These are phyloP conservation scores for Trichomonas vaginalis DNA, from an alignment of 208 protist genomes.

Conservation along the genomic window DNA sequence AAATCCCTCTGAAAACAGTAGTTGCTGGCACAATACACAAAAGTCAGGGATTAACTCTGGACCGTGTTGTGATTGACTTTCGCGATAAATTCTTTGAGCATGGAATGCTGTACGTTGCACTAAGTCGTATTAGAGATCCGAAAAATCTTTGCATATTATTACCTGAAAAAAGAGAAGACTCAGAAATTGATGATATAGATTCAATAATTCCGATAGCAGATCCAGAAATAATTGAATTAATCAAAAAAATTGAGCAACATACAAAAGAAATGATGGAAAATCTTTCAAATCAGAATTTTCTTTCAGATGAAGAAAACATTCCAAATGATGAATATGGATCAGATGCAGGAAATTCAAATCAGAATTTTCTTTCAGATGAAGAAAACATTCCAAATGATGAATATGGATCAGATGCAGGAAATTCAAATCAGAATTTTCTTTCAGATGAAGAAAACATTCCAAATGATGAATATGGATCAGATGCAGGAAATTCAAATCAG, in stretches of 20 bases:
- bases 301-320: not conserved
- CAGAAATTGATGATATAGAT: not conserved
- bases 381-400: too few relatives aligned
- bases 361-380: too few relatives aligned
- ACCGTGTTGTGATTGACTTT: not conserved
- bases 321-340: not conserved
- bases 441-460: too few relatives aligned
- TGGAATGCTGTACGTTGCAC: not conserved
- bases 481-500: too few relatives aligned
- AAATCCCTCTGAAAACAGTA: not conserved
- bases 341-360: too few relatives aligned
- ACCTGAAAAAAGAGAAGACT: too few relatives aligned
- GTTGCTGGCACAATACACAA: constrained; percentile 9
- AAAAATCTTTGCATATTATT: not conserved
- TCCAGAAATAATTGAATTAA: not conserved
- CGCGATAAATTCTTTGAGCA: not conserved
- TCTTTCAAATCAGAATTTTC: not conserved
- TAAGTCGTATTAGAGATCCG: not conserved
- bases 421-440: too few relatives aligned
- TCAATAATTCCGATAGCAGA: not conserved
- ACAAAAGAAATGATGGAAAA: not conserved
- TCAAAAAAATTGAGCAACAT: not conserved
- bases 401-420: too few relatives aligned
- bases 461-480: too few relatives aligned
- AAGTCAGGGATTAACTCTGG: not conserved